Evolutionary conservation across 2,329 filamentous ascomycete genomes (phyloP), one percentile per base, ranked within the genome.

Genomic region (Biscogniauxia marginata): DNA sequence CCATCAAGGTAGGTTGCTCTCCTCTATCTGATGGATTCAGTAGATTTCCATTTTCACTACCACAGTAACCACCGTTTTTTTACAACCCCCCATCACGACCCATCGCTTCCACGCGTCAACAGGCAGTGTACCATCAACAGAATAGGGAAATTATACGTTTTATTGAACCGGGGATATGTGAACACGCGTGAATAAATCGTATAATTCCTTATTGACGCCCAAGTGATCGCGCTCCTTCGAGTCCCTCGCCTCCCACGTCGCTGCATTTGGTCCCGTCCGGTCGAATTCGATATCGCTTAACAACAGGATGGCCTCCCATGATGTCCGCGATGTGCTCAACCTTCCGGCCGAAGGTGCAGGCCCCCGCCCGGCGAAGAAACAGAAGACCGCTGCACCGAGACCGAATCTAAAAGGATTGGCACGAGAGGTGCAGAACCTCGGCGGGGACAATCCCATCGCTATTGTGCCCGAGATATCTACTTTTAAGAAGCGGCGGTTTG

Each of bases 321-420:
- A 96, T 80, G 85, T 96, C 65, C 91, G 90, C 77, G 91, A 96
- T 73, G 90, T 96, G 70, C 85, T 96, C 69, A 91, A 93, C 73
- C 80, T 96, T 71, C 87, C 88, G 50, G 78, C 85, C 65, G 87
- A 86, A 25, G 75, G 77, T 58, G 67, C 76, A 50, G 76, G 74
- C 51, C 69, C 78, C 53, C 77, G 87, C 60, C 84, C 86, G 44
- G 75, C 83, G 46, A 96, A 95, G 77, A 93, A 93, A 71, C 85
- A 88, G 66, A 92, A 89, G 71, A 77, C 84, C 6, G 77, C 81
- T 16, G 83, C 81, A 48, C 83, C 86, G 62, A 78, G 79, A 52
- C 79, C 79, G 44, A 86, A 82, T 60, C 70, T 88, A 52, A 87
- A 87, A 62, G 85, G 85, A 21, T 75, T 88, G 20, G 84, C 84